These are phyloP conservation scores for Mortierella alpina DNA, from an alignment of 192 early-diverging fungal species.

Conservation along the genomic window DNA sequence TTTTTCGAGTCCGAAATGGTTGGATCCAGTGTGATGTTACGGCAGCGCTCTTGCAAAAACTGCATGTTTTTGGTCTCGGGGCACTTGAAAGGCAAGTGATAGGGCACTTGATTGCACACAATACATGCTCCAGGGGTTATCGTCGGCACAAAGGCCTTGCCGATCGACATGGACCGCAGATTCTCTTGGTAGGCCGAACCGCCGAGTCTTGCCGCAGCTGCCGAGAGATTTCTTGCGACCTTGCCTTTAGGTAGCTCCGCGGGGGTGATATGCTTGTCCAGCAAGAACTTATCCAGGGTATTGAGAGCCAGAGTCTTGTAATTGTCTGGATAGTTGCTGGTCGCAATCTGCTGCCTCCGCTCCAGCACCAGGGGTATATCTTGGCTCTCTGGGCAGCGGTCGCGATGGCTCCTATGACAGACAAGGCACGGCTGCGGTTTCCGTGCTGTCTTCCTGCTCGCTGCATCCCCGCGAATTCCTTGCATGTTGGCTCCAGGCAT, in stretches of 20 bases:
- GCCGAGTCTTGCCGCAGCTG: constrained; percentile 41
- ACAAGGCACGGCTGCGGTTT: constrained; percentile 44
- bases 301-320: constrained; percentile 37
- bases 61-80: constrained; percentile 37
- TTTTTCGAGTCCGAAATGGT: constrained; percentile 47
- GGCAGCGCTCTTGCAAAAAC: constrained; percentile 47
- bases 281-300: constrained; percentile 34
- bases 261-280: constrained; percentile 45
- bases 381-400: constrained; percentile 50
- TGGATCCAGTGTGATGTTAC: constrained; percentile 45
- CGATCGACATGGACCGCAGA: constrained; percentile 50
- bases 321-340: constrained; percentile 46
- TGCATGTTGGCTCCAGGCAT: not conserved
- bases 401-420: constrained; percentile 38
- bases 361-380: constrained; percentile 53
- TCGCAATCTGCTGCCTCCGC: constrained; percentile 49
- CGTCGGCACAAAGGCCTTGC: constrained; percentile 48
- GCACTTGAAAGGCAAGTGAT: constrained; percentile 48
- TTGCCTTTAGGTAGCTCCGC: constrained; percentile 36
- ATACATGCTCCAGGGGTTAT: constrained; percentile 50
- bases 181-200: constrained; percentile 45
- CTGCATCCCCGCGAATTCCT: constrained; percentile 1
- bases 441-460: constrained; percentile 20
- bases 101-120: constrained; percentile 45
- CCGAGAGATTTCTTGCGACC: constrained; percentile 28